Evolutionary conservation across 73 alveolate species (phyloP).

Genomic region (Tetrahymena thermophila): DNA sequence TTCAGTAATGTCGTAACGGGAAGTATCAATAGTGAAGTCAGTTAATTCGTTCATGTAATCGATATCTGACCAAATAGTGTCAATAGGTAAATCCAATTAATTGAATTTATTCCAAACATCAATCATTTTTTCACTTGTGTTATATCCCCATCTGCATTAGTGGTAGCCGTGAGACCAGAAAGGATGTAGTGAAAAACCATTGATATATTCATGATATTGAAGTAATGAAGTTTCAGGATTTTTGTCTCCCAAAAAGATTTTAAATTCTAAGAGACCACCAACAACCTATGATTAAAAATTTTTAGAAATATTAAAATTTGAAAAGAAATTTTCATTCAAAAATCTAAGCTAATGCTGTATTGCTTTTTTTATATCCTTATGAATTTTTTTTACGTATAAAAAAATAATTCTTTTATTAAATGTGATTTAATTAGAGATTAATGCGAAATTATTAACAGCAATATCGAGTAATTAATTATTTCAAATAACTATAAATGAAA

Average conservation of each 20-base stretch:
- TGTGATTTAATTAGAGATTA: not conserved
- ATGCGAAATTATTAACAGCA: not conserved
- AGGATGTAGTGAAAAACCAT: constrained; percentile 64
- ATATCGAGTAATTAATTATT: not conserved
- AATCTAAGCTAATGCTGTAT: not conserved
- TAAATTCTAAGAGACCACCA: constrained; percentile 28
- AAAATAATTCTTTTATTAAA: not conserved
- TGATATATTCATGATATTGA: constrained; percentile 27
- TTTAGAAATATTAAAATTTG: not conserved
- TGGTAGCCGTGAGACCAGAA: constrained; percentile 81
- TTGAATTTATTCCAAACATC: constrained; percentile 7
- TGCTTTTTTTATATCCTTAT: not conserved
- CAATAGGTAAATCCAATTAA: constrained; percentile 70
- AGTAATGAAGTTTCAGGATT: constrained; percentile 25
- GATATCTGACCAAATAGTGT: constrained; percentile 93
- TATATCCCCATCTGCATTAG: constrained; percentile 88
- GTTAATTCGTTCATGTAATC: constrained; percentile 83
- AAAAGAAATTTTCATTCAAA: not conserved
- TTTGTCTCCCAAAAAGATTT: constrained; percentile 9
- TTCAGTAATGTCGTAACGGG: constrained; percentile 15
- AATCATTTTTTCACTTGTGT: constrained; percentile 51
- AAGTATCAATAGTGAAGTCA: constrained; percentile 43
- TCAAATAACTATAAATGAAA: not conserved
- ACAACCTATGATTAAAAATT: constrained; percentile 26
- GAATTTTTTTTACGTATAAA: not conserved